Conservation (phyloP, 78 protist species). For the Bigelowiella natans region DNA sequence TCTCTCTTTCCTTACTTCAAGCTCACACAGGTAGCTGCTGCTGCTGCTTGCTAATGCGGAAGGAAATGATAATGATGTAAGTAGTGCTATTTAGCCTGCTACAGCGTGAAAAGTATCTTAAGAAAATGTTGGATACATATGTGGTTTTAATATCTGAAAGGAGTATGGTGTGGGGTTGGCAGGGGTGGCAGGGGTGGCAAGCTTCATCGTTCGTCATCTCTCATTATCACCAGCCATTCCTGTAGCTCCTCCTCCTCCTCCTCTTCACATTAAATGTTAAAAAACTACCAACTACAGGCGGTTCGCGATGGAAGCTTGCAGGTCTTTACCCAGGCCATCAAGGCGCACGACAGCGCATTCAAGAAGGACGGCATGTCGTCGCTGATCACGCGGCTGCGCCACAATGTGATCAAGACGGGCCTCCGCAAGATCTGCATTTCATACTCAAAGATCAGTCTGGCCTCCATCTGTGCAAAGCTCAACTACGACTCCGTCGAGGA, state of each 20-base stretch:
- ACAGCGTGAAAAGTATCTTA: too few species aligned
- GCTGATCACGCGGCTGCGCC: neutral
- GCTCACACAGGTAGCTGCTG: neutral
- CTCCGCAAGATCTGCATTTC: slow-evolving; percentile 4
- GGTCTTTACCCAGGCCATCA: neutral
- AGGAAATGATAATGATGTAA: too few species aligned
- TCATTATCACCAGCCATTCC: too few species aligned
- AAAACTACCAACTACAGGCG: neutral
- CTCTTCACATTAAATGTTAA: too few species aligned
- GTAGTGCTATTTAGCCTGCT: too few species aligned
- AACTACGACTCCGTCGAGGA: neutral
- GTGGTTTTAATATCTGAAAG: too few species aligned
- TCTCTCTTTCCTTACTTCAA: neutral
- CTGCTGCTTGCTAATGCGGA: too few species aligned
- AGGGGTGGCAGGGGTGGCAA: too few species aligned
- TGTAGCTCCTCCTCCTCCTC: neutral
- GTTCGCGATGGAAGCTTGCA: neutral
- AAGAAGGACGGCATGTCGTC: neutral
- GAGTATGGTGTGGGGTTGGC: too few species aligned
- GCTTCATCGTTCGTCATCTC: too few species aligned
- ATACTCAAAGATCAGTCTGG: neutral
- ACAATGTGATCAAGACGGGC: slow-evolving; percentile 8
- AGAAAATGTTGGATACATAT: too few species aligned
- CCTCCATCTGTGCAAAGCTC: neutral
- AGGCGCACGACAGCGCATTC: neutral